Conservation (phyloP, 1,284 basidiomycete species). For the Pyrrhoderma lamaoense region DNA sequence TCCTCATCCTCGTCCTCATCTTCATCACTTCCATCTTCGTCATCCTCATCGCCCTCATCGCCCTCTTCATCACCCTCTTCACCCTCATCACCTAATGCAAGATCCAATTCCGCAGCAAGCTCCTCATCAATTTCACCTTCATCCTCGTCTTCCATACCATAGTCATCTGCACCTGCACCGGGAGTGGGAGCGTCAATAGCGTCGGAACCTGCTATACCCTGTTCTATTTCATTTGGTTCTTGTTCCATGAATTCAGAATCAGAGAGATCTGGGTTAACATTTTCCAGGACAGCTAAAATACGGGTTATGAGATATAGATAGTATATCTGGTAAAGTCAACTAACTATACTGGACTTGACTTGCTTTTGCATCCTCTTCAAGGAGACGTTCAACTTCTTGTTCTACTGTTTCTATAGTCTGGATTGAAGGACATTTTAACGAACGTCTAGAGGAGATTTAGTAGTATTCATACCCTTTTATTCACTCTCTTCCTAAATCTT, state of each 20-base stretch:
- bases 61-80: conserved; percentile 22
- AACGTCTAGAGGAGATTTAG: neutral
- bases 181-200: conserved; percentile 55
- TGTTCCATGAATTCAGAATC: conserved; percentile 74
- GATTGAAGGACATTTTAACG: conserved; percentile 17
- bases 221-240: conserved; percentile 50
- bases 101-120: conserved; percentile 65
- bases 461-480: conserved; percentile 54
- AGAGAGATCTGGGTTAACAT: conserved; percentile 80
- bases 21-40: conserved; percentile 60
- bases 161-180: conserved; percentile 44
- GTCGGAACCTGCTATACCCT: conserved; percentile 52
- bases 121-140: conserved; percentile 78
- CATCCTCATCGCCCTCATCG: conserved; percentile 32
- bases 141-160: conserved; percentile 53
- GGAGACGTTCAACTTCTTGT: conserved; percentile 88
- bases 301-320: neutral
- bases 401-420: conserved; percentile 96
- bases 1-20: conserved; percentile 58
- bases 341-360: conserved; percentile 71
- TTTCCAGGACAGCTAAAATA: conserved; percentile 64
- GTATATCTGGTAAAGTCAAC: conserved; percentile 19
- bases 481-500: conserved; percentile 86
- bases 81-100: conserved; percentile 49
- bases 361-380: conserved; percentile 83